Conservation (phyloP, 805 yeast genomes). For the Candida silvicultrix region DNA sequence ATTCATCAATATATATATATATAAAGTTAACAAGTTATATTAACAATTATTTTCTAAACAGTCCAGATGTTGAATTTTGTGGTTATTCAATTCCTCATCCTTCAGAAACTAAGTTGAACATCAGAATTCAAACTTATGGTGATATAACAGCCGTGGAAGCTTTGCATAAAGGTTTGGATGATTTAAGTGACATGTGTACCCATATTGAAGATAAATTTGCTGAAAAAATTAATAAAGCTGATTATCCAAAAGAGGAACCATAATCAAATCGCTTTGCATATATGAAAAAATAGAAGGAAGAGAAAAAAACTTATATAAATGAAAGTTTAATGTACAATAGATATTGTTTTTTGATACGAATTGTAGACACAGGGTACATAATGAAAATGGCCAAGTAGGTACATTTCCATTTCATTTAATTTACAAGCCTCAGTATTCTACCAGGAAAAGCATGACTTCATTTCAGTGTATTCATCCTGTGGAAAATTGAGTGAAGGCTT, state of each 20-base stretch:
- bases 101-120: conserved; percentile 80
- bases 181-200: conserved; percentile 74
- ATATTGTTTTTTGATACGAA: too few relatives aligned
- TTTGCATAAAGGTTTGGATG: conserved; percentile 83
- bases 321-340: neutral
- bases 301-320: too few relatives aligned
- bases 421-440: too few relatives aligned
- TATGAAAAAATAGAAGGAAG: neutral
- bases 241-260: conserved; percentile 43
- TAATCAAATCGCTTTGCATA: conserved; percentile 10
- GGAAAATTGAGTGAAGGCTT: too few relatives aligned
- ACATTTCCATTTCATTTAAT: too few relatives aligned
- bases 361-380: too few relatives aligned
- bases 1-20: neutral
- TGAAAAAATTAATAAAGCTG: conserved; percentile 55
- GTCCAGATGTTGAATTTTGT: conserved; percentile 94
- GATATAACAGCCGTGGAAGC: conserved; percentile 86
- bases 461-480: too few relatives aligned
- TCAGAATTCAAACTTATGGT: conserved; percentile 92
- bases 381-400: too few relatives aligned
- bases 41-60: conserved; percentile 6
- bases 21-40: neutral
- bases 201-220: conserved; percentile 77
- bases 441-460: too few relatives aligned
- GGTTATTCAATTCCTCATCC: conserved; percentile 99